Evolutionary conservation across 495 filamentous ascomycete genomes (phyloP), one percentile per base, ranked within the genome.

Genomic region (Trichocladium uniseriatum): DNA sequence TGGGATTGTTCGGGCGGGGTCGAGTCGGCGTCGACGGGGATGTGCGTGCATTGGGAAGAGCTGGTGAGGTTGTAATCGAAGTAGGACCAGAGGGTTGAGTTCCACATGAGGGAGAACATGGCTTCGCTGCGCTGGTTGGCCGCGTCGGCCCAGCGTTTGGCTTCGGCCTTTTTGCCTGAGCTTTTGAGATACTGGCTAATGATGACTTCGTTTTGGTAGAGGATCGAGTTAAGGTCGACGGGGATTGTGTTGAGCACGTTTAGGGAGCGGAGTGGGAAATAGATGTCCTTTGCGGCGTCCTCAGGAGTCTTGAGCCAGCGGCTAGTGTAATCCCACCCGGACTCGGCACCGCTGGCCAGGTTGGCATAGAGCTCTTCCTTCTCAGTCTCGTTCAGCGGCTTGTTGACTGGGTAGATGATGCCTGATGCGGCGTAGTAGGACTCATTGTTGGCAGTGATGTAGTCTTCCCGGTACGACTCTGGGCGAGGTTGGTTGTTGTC

Each of bases 61-160:
- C 58, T 66, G 9, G 72, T 76, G 18, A 76, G 41, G 59, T 76
- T 76, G 60, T 71, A 76, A 60, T 76, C 72, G 52, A 76, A 76
- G 54, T 70, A 76, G 35, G 69, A 69, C 53, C 50, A 66, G 46
- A 68, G 59, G 7, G 66, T 71, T 10, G 58, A 48, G 58, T 73
- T 76, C 72, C 72, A 76, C 63, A 76, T 69, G 34, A 73, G 55
- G 10, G 56, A 55, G 52, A 65, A 67, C 65, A 76, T 74, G 47
- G 68, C 68, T 35, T 63, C 59, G 45, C 66, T 70, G 38, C 72
- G 68, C 35, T 59, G 50, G 21, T 48, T 43, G 24, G 71, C 72
- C 18, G 58, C 24, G 8, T 52, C 14, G 29, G 58, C 56, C 50
- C 62, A 76, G 5, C 57, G 40, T 20, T 53, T 41, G 21, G 70